Evolutionary conservation across 2,329 filamentous ascomycete genomes (phyloP).

Genomic region (Peltaster fructicola): DNA sequence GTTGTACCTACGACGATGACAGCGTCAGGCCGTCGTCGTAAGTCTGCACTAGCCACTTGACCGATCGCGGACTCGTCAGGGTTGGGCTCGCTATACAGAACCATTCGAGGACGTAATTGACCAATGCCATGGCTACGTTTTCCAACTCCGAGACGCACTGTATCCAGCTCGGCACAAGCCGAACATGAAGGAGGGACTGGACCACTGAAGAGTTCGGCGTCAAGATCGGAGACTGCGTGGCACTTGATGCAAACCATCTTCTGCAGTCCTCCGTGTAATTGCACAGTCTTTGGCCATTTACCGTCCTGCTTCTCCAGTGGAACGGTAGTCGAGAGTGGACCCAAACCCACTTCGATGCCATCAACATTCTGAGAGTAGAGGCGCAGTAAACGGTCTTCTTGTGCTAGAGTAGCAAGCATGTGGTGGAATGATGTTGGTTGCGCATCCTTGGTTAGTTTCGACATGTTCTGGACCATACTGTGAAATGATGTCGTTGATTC

Average conservation of each 20-base stretch:
- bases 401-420: slow-evolving; percentile 72
- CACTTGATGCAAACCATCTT: slow-evolving; percentile 98
- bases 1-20: slow-evolving; percentile 91
- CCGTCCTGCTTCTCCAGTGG: slow-evolving; percentile 51
- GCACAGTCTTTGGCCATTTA: slow-evolving; percentile 84
- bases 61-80: slow-evolving; percentile 94
- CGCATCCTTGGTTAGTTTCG: slow-evolving; percentile 57
- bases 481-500: slow-evolving; percentile 81
- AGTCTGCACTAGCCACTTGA: slow-evolving; percentile 69
- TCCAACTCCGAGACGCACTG: slow-evolving; percentile 59
- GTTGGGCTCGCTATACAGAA: slow-evolving; percentile 93
- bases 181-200: slow-evolving; percentile 66
- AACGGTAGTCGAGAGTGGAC: slow-evolving; percentile 61
- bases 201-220: slow-evolving; percentile 65
- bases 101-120: slow-evolving; percentile 75
- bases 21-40: slow-evolving; percentile 73
- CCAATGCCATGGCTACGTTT: slow-evolving; percentile 91
- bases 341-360: slow-evolving; percentile 72
- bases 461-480: slow-evolving; percentile 83
- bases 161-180: slow-evolving; percentile 56
- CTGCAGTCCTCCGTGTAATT: slow-evolving; percentile 80
- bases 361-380: slow-evolving; percentile 97
- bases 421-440: slow-evolving; percentile 83
- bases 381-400: slow-evolving; percentile 71
- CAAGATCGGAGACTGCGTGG: slow-evolving; percentile 54